Base-by-base conservation (phyloP, 78 protist genomes). In the Emiliania huxleyi region DNA sequence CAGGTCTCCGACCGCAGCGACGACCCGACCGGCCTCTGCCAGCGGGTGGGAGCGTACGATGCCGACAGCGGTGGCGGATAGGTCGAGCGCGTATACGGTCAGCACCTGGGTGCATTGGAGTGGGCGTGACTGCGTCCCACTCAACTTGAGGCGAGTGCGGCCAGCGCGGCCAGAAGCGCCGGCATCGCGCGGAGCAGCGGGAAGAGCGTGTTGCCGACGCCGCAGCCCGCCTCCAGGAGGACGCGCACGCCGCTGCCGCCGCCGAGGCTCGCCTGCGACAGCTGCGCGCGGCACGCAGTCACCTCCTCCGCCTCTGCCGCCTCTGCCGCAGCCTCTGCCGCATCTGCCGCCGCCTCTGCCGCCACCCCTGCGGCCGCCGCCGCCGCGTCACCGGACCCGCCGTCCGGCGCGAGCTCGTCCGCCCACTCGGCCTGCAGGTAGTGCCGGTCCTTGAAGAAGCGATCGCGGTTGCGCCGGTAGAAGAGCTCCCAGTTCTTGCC, bases 361-460 rank as follows among this genome's bases (percentile, higher is more conserved):
- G 62, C 15, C 29, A 8, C 62, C 15, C 8, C 29, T 19, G 62
- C 8, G 62, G 62, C 8, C 29, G 62, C 62, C 29, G 62, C 62
- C 8, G 29, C 62, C 8, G 62, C 62, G 15, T 15, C 29, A 19
- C 62, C 62, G 29, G 62, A 52, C 15, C 15, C 62, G 8, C 62
- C 62, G 62, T 8, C 15, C 8, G 62, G 62, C 8, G 62, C 15
- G 29, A 52, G 62, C 46, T 94, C 69, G 49, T 77, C 96, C 40
- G 92, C 93, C 40, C 95, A 95, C 90, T 92, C 96, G 43, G 94
- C 43, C 38, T 42, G 43, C 55, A 95, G 46, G 96, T 96, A 96
- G 89, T 95, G 96, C 42, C 97, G 90, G 43, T 77, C 93, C 79
- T 94, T 95, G 83, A 93, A 96, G 62, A 96, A 95, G 90, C 81